These are phyloP conservation scores for Mycena sanguinolenta DNA, from an alignment of 768 basidiomycete genomes.

Conservation along the genomic window DNA sequence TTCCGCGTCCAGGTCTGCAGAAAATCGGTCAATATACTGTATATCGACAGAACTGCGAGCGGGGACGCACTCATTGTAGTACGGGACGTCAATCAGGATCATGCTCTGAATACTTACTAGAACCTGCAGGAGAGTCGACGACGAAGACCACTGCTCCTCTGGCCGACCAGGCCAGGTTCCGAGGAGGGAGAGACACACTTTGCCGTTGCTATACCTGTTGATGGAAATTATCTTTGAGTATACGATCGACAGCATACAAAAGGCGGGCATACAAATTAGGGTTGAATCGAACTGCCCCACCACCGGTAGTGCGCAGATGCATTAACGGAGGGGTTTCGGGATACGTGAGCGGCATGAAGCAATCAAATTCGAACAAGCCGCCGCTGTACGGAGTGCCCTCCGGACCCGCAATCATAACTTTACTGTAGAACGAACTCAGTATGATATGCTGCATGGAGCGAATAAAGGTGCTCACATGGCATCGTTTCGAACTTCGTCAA, in stretches of 20 bases:
- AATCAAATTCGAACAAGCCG: conserved; percentile 70
- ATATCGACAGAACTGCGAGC: conserved; percentile 12
- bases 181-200: conserved; percentile 64
- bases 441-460: conserved; percentile 3
- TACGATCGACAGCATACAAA: background rate
- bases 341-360: conserved; percentile 67
- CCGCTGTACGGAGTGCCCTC: conserved; percentile 67
- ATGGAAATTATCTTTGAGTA: background rate
- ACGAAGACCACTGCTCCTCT: conserved; percentile 61
- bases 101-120: conserved; percentile 71
- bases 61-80: conserved; percentile 63
- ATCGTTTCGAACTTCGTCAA: conserved; percentile 70
- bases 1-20: conserved; percentile 62
- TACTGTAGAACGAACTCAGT: conserved; percentile 47
- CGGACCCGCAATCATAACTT: conserved; percentile 71
- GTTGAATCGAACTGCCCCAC: conserved; percentile 66
- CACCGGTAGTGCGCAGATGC: conserved; percentile 67
- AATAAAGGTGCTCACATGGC: conserved; percentile 56
- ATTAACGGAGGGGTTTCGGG: conserved; percentile 61
- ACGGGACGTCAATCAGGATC: conserved; percentile 68
- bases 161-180: conserved; percentile 70
- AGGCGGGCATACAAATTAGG: conserved; percentile 62
- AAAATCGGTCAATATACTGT: background rate
- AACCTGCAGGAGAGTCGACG: conserved; percentile 69
- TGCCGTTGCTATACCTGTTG: conserved; percentile 30